Evolutionary conservation across 495 filamentous ascomycete species (phyloP).

Genomic region (Opeltia flavorubescens): DNA sequence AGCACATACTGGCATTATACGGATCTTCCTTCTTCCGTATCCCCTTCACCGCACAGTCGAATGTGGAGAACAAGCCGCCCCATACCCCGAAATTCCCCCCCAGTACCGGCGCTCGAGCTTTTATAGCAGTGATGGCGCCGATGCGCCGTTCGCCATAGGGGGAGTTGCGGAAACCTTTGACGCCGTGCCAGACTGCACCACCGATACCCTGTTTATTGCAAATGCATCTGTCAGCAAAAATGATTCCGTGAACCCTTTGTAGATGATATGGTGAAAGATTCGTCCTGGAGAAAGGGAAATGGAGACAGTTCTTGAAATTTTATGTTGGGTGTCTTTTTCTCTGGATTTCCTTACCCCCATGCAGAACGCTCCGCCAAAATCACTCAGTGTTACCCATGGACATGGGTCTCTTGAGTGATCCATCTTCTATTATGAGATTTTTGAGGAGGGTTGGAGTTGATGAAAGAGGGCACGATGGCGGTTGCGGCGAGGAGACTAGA

Average conservation of each 20-base stretch:
- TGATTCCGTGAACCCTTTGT: no score
- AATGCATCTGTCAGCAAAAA: conserved; percentile 4
- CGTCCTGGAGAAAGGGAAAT: neutral
- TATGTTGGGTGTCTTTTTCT: neutral
- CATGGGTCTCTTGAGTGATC: conserved; percentile 94
- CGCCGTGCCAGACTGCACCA: conserved; percentile 92
- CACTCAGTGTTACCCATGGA: conserved; percentile 89
- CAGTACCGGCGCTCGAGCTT: conserved; percentile 86
- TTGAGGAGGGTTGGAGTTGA: neutral
- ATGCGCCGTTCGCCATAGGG: conserved; percentile 88
- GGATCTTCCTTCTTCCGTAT: conserved; percentile 93
- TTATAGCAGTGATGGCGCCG: conserved; percentile 92
- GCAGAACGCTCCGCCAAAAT: conserved; percentile 92
- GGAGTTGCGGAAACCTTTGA: conserved; percentile 87
- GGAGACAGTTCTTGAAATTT: neutral
- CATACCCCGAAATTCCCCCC: conserved; percentile 97
- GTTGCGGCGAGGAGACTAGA: neutral
- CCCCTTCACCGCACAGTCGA: conserved; percentile 96
- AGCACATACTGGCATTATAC: conserved; percentile 71
- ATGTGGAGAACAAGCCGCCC: conserved; percentile 89
- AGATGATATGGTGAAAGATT: neutral
- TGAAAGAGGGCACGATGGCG: neutral
- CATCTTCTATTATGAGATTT: conserved; percentile 32
- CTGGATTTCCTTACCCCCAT: conserved; percentile 67
- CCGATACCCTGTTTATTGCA: conserved; percentile 52